Conservation (phyloP, 106 monocot genomes). For the Hemerocallis citrina region DNA sequence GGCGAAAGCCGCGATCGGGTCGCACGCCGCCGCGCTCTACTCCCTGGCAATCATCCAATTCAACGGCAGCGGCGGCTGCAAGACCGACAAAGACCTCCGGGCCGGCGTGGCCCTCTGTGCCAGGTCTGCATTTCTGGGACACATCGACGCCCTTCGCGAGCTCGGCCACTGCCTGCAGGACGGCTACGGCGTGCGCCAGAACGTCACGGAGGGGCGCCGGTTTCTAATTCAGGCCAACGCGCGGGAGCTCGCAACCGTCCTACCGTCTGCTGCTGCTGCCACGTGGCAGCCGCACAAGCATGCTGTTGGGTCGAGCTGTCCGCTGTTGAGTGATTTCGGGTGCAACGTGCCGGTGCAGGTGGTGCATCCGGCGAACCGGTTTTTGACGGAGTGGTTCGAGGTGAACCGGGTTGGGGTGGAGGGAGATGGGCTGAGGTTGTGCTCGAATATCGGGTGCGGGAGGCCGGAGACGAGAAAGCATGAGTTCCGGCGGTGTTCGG, state of each 20-base stretch:
- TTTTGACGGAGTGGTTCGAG: conserved; percentile 67
- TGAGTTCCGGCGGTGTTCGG: conserved; percentile 56
- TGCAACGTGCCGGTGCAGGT: conserved; percentile 36
- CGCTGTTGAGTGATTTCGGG: conserved; percentile 43
- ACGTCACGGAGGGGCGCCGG: conserved; percentile 41
- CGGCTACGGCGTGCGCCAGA: conserved; percentile 56
- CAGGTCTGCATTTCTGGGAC: conserved; percentile 51
- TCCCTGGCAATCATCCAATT: conserved; percentile 61
- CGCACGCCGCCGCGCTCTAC: conserved; percentile 54
- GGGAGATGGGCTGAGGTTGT: conserved; percentile 37
- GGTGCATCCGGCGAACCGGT: conserved; percentile 56
- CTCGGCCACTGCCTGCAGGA: conserved; percentile 87
- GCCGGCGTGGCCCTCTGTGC: conserved; percentile 67
- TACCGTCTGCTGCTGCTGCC: conserved; percentile 16
- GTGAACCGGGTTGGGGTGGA: background rate
- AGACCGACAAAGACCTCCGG: conserved; percentile 52
- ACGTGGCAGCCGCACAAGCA: conserved; percentile 16
- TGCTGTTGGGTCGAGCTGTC: conserved; percentile 18
- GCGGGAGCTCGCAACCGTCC: conserved; percentile 29
- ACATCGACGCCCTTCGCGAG: conserved; percentile 76
- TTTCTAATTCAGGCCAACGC: conserved; percentile 46
- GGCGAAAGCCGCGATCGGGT: conserved; percentile 54
- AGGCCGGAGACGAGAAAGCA: conserved; percentile 51
- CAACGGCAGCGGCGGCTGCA: conserved; percentile 68
- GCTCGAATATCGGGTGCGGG: conserved; percentile 35